Evolutionary conservation across 345 rosid species (phyloP).

Genomic region (Hibiscus mutabilis): DNA sequence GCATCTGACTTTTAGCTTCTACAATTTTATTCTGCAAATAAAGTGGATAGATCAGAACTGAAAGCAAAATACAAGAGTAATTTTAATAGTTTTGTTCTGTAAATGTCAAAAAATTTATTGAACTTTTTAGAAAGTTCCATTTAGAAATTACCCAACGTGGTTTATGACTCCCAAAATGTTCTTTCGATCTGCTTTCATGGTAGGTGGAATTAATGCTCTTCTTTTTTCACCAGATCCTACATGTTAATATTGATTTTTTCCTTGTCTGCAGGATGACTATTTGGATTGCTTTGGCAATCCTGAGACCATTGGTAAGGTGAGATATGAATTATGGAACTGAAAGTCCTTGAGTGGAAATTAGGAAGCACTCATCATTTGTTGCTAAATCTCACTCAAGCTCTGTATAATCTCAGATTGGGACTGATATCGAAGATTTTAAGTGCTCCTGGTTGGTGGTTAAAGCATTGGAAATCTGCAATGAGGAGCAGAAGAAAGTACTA

Average conservation of each 20-base stretch:
- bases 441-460: slow-evolving; percentile 89
- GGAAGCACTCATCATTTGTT: background rate
- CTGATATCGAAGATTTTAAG: slow-evolving; percentile 81
- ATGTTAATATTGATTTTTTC: background rate
- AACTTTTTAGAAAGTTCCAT: too few relatives aligned
- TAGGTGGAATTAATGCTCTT: too few relatives aligned
- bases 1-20: background rate
- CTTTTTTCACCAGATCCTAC: too few relatives aligned
- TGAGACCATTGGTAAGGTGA: slow-evolving; percentile 66
- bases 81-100: background rate
- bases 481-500: slow-evolving; percentile 57
- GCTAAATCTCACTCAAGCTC: background rate
- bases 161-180: too few relatives aligned
- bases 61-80: background rate
- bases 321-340: background rate
- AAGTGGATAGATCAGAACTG: background rate
- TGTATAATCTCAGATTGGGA: slow-evolving; percentile 50
- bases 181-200: too few relatives aligned
- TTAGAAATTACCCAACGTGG: too few relatives aligned
- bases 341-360: background rate
- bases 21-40: background rate
- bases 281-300: slow-evolving; percentile 83
- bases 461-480: slow-evolving; percentile 56
- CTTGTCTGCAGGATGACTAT: slow-evolving; percentile 58
- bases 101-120: background rate